These are phyloP conservation scores for Styphnolobium japonicum DNA, from an alignment of 306 rosid species.

Conservation along the genomic window DNA sequence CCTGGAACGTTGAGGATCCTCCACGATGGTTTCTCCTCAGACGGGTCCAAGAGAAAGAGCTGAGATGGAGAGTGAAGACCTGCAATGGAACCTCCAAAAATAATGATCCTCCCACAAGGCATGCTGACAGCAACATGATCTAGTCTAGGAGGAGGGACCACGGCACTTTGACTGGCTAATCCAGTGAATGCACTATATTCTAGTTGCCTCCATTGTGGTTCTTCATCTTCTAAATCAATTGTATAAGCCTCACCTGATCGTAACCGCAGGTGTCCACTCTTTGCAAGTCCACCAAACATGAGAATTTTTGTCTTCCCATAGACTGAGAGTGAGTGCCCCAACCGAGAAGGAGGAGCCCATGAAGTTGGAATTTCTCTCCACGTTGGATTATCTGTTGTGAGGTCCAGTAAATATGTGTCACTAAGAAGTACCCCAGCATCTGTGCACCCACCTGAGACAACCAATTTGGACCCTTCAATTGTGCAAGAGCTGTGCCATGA, in stretches of 20 bases:
- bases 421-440: constrained; percentile 91
- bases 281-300: constrained; percentile 98
- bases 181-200: constrained; percentile 71
- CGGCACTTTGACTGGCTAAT: constrained; percentile 75
- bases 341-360: constrained; percentile 86
- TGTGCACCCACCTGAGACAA: constrained; percentile 93
- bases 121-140: constrained; percentile 97
- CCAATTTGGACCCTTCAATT: constrained; percentile 89
- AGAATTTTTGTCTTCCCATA: constrained; percentile 84
- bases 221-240: constrained; percentile 77
- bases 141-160: constrained; percentile 89
- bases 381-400: constrained; percentile 62
- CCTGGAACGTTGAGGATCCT: constrained; percentile 93
- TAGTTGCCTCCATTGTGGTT: constrained; percentile 85
- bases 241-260: constrained; percentile 93
- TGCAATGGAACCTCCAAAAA: constrained; percentile 88
- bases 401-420: constrained; percentile 82
- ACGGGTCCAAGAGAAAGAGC: constrained; percentile 88
- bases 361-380: constrained; percentile 92
- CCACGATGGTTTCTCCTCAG: constrained; percentile 98
- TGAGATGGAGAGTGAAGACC: constrained; percentile 99
- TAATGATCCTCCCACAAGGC: constrained; percentile 98
- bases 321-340: constrained; percentile 94
- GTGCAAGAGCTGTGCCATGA: constrained; percentile 99
- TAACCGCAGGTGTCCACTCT: constrained; percentile 80